phyloP scores from a whole-genome alignment of 345 rosid genomes.

The Eucalyptus victrix region DNA sequence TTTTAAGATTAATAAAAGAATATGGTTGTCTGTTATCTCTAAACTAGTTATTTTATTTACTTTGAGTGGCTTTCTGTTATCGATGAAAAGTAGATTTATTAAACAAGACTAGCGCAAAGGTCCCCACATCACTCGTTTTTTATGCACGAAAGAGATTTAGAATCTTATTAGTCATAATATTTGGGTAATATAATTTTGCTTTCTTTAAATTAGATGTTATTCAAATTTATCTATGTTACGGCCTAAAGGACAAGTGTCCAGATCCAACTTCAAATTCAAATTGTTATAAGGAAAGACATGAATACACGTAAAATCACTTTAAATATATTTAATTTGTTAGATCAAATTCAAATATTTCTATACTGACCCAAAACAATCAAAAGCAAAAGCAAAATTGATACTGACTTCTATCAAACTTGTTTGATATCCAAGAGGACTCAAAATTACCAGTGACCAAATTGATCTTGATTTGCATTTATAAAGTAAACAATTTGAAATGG shows the following conservation, averaged over 20 bases:
- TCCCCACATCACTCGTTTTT: neutral
- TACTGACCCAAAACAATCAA: neutral
- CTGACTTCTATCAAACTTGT: neutral
- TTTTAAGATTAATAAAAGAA: neutral
- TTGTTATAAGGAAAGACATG: neutral
- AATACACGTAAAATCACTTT: neutral
- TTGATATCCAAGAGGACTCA: neutral
- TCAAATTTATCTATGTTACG: neutral
- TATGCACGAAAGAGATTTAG: neutral
- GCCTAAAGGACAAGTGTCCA: neutral
- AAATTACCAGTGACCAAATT: fast-evolving
- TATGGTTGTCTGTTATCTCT: neutral
- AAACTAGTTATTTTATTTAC: neutral
- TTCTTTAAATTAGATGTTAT: neutral
- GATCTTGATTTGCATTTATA: neutral
- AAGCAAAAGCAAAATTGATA: neutral
- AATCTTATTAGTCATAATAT: neutral
- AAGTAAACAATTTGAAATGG: neutral
- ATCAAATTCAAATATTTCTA: neutral
- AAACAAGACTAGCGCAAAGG: neutral
- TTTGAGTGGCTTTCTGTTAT: neutral
- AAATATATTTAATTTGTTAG: neutral
- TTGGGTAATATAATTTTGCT: neutral
- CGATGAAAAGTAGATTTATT: neutral
- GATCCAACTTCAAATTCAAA: neutral